phyloP scores from a whole-genome alignment of 1,284 basidiomycete species.

The Ceratobasidium sp. region DNA sequence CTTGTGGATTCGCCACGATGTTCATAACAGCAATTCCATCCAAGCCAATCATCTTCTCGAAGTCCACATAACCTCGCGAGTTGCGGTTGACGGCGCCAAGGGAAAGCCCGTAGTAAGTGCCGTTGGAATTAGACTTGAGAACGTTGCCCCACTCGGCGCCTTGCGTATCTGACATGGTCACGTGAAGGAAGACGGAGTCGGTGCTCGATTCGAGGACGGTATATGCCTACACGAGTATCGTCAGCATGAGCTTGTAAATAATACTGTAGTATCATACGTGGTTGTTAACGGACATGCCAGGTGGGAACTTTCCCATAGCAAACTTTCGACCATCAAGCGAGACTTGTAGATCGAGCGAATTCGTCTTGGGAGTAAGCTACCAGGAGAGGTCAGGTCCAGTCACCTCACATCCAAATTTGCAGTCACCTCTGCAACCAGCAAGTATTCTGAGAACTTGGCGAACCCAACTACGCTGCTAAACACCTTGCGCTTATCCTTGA shows the following conservation, averaged over 20 bases:
- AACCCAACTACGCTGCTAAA: conserved; percentile 93
- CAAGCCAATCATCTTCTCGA: conserved; percentile 96
- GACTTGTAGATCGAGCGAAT: conserved; percentile 84
- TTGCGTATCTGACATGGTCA: conserved; percentile 85
- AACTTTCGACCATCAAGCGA: conserved; percentile 91
- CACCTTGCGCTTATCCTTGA: conserved; percentile 73
- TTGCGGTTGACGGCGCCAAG: conserved; percentile 92
- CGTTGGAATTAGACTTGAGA: conserved; percentile 97
- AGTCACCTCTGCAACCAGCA: conserved; percentile 91
- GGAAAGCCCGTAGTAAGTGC: conserved; percentile 93
- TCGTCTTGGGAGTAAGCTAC: conserved; percentile 69
- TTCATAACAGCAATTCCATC: conserved; percentile 97
- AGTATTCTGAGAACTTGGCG: conserved; percentile 95
- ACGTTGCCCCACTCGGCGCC: conserved; percentile 89
- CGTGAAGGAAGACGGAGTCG: conserved; percentile 91
- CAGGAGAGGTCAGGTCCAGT: not conserved
- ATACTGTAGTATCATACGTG: conserved; percentile 65
- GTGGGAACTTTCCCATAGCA: conserved; percentile 89
- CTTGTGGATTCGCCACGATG: conserved; percentile 82
- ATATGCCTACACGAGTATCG: conserved; percentile 69
- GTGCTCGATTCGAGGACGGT: conserved; percentile 96
- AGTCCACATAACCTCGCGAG: conserved; percentile 89
- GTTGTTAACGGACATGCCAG: conserved; percentile 86
- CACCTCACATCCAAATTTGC: conserved; percentile 24
- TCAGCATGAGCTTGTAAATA: conserved; percentile 18